Conservation (phyloP, 352 stramenopile species). For the Globisporangium apiculatum region DNA sequence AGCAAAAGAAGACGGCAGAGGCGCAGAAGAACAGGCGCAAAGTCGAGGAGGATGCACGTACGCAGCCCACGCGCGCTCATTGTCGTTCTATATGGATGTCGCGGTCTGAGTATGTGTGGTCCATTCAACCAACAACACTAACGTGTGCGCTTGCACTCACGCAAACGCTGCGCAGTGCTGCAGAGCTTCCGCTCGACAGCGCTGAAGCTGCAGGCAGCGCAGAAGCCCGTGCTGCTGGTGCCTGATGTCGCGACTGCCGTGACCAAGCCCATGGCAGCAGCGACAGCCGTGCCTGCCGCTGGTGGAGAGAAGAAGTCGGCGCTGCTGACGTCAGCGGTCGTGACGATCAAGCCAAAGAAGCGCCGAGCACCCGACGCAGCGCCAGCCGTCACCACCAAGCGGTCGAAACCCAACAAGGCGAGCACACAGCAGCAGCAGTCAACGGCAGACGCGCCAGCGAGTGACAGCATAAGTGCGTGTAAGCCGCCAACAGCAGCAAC, state of each 20-base stretch:
- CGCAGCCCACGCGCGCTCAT: neutral
- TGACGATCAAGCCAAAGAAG: slow-evolving; percentile 59
- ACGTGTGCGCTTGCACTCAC: neutral
- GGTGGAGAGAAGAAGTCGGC: slow-evolving; percentile 11
- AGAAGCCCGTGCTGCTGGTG: slow-evolving; percentile 25
- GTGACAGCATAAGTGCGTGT: neutral
- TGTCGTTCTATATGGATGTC: too few species aligned
- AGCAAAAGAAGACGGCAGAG: slow-evolving; percentile 49
- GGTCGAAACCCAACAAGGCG: neutral
- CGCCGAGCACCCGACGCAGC: slow-evolving; percentile 8
- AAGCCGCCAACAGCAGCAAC: too few species aligned
- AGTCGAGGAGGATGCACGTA: slow-evolving; percentile 28
- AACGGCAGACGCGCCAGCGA: neutral
- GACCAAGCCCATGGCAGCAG: slow-evolving; percentile 1
- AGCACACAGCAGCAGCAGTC: slow-evolving; percentile 1
- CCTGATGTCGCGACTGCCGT: slow-evolving; percentile 4
- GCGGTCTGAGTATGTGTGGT: too few species aligned
- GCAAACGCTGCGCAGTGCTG: slow-evolving; percentile 23
- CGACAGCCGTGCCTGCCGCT: neutral
- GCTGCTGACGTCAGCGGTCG: slow-evolving; percentile 8
- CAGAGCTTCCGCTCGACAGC: slow-evolving; percentile 56
- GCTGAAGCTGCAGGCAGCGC: slow-evolving; percentile 38
- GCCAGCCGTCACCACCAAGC: slow-evolving; percentile 1
- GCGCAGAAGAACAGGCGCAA: slow-evolving; percentile 26
- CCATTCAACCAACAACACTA: too few species aligned